Conservation (phyloP, 2,329 filamentous ascomycete genomes). For the Fusarium vanettenii region DNA sequence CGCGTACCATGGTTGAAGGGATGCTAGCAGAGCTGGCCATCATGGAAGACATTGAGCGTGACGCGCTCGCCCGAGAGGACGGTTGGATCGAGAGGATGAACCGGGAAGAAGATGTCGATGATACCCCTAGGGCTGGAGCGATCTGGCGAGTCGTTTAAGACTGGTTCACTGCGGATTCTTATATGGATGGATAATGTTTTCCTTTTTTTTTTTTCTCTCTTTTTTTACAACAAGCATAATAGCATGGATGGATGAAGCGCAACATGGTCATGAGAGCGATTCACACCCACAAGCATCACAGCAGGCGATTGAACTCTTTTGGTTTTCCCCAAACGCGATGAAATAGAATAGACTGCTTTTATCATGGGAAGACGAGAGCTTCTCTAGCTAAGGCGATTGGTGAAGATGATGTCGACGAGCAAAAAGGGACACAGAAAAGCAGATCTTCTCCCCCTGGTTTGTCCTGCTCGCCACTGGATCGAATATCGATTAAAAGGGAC, state of each 20-base stretch:
- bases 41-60: conserved; percentile 72
- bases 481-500: conserved; percentile 25
- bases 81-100: conserved; percentile 69
- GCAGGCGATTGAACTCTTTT: conserved; percentile 21
- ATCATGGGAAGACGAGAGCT: conserved; percentile 2
- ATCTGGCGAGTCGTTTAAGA: conserved; percentile 58
- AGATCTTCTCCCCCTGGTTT: conserved; percentile 7
- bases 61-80: conserved; percentile 66
- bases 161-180: background rate
- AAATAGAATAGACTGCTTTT: conserved; percentile 24
- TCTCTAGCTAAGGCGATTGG: conserved; percentile 12
- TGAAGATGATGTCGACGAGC: background rate
- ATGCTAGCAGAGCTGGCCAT: conserved; percentile 72
- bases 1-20: conserved; percentile 61
- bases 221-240: conserved; percentile 1
- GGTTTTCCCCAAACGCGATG: background rate
- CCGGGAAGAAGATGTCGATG: conserved; percentile 52
- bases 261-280: conserved; percentile 3
- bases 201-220: background rate
- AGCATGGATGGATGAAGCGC: background rate
- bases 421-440: background rate
- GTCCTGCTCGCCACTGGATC: conserved; percentile 7
- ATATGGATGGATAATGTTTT: background rate
- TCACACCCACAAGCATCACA: conserved; percentile 19
- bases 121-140: conserved; percentile 56